Base-by-base conservation (phyloP, 257 asterid genomes). In the Capsicum baccatum region DNA sequence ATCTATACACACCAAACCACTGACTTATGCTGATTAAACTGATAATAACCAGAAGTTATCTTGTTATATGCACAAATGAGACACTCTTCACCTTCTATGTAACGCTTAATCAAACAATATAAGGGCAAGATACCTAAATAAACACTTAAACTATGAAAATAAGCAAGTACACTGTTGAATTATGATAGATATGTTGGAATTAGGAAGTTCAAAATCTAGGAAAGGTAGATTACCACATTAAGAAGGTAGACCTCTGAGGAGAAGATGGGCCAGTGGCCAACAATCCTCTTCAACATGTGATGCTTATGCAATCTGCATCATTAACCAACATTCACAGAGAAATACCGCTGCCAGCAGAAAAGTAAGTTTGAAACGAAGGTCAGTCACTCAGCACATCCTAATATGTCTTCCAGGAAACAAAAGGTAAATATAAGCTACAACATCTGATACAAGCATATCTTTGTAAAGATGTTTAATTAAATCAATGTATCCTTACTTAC, bases 261-360 rank as follows among this genome's bases (percentile, higher is more conserved):
- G 62, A 76, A 76, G 63, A 52, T 47, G 12, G 58, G 47, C 63
- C 62, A 74, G 56, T 11, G n/a, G 81, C 81, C 81, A 76, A 76
- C 62, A 26, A 76, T 21, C 81, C 47, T 50, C 8, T 26, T 52
- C 63, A 52, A 63, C 47, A 26, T 50, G 55, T 39, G 81, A 76
- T 76, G 81, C 48, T 52, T 21, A 56, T 52, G 63, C 14, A 76
- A 21, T 26, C 81, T 21, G 63, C 81, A 21, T 13, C 7, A 47
- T 76, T 52, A 12, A 50, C 59, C 63, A 54, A 76, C 9, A 50
- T 73, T 76, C 81, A 52, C 60, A 0, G 62, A 76, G 81, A 52
- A 48, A 73, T 21, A 21, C 62, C 4, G 0, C 47, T 76, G 60
- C 21, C 81, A 50, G 81, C 47, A 74, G 47, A 76, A 52, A 69